A percentile compares a stretch with the other conserved stretches of the same genome.
phyloP scores from a whole-genome alignment of 805 yeast genomes.

The Brettanomyces naardenensis region DNA sequence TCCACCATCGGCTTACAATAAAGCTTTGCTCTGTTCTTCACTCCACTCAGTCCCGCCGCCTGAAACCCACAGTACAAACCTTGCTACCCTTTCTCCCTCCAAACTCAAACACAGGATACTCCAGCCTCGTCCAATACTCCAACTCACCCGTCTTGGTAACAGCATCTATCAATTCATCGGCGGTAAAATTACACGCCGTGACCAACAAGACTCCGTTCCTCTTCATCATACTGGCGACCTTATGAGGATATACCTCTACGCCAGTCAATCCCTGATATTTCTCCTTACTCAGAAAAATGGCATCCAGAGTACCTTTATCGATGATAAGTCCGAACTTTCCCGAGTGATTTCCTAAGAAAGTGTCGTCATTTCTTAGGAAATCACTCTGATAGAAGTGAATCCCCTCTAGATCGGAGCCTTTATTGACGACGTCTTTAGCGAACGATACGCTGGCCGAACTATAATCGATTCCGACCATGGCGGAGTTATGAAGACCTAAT shows the following conservation, averaged over 20 bases:
- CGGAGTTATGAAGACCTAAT: slow-evolving; percentile 42
- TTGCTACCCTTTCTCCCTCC: slow-evolving; percentile 89
- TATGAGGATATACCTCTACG: slow-evolving; percentile 53
- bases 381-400: slow-evolving; percentile 57
- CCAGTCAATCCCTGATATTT: slow-evolving; percentile 40
- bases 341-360: slow-evolving; percentile 21
- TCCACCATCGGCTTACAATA: too few species aligned
- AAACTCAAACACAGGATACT: slow-evolving; percentile 78
- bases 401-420: slow-evolving; percentile 24
- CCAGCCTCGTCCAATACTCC: slow-evolving; percentile 54
- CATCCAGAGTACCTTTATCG: slow-evolving; percentile 96
- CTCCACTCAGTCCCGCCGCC: too few species aligned
- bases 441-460: slow-evolving; percentile 73
- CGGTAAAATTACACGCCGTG: slow-evolving; percentile 93
- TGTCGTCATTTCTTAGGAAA: slow-evolving; percentile 38
- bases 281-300: slow-evolving; percentile 77
- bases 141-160: slow-evolving; percentile 37
- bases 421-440: slow-evolving; percentile 52
- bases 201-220: slow-evolving; percentile 57
- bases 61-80: slow-evolving; percentile 81
- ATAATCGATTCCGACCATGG: slow-evolving; percentile 76
- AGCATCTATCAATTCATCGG: slow-evolving; percentile 56
- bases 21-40: too few species aligned
- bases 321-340: slow-evolving; percentile 62
- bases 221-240: slow-evolving; percentile 49